A percentile compares a stretch with the other conserved stretches of the same genome.
Evolutionary conservation across 257 asterid species (phyloP).

Genomic region (Catharanthus roseus): DNA sequence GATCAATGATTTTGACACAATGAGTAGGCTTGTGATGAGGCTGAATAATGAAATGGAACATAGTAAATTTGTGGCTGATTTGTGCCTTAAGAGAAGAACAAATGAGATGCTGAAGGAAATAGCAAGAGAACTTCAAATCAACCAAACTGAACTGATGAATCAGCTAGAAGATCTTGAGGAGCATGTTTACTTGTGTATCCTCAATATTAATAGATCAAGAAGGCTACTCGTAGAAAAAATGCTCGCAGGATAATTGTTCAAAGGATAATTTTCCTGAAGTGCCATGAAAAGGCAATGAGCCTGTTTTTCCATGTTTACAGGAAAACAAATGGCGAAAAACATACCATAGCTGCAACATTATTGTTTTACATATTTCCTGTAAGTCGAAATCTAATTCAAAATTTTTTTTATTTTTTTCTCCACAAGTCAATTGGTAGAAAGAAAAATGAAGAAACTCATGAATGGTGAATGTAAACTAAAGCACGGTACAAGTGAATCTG

Average conservation of each 20-base stretch:
- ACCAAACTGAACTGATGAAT: constrained; percentile 33
- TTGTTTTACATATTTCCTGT: neutral
- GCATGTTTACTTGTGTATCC: constrained; percentile 53
- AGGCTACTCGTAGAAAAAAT: constrained; percentile 41
- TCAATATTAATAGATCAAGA: constrained; percentile 55
- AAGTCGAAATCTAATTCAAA: neutral
- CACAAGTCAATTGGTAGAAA: neutral
- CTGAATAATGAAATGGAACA: constrained; percentile 56
- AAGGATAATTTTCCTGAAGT: neutral
- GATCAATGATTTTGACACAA: constrained; percentile 59
- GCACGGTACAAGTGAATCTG: neutral
- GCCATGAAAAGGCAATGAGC: neutral
- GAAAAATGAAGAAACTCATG: neutral
- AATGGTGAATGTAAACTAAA: constrained; percentile 2
- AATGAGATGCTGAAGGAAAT: constrained; percentile 46
- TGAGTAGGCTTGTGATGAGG: constrained; percentile 42
- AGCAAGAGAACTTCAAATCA: constrained; percentile 33
- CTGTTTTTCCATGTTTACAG: neutral
- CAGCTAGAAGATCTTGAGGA: constrained; percentile 64
- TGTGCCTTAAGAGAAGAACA: constrained; percentile 41
- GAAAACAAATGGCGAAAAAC: neutral
- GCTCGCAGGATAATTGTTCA: constrained; percentile 9
- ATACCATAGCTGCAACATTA: neutral
- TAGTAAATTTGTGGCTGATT: constrained; percentile 35
- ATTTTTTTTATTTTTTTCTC: neutral